Evolutionary conservation across 257 asterid species (phyloP).

Genomic region (Solanum piurae): DNA sequence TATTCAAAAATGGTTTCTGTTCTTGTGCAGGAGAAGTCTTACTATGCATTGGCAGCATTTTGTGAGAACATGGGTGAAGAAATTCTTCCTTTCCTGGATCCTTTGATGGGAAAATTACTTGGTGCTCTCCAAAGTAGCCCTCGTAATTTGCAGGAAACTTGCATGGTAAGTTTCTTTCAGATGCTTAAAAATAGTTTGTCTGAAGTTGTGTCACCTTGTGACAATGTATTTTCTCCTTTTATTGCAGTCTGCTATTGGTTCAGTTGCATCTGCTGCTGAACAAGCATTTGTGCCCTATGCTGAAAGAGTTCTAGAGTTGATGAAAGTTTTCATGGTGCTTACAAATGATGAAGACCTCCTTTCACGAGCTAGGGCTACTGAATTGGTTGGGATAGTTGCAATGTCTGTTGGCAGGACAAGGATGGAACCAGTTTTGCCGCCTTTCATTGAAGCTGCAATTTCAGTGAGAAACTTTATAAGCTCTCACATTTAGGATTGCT

Average conservation of each 20-base stretch:
- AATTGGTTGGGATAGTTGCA: constrained; percentile 90
- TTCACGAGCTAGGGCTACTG: constrained; percentile 97
- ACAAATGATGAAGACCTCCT: constrained; percentile 94
- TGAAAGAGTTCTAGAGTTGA: constrained; percentile 90
- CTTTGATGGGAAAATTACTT: constrained; percentile 80
- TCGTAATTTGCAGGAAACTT: constrained; percentile 90
- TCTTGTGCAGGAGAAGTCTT: constrained; percentile 78
- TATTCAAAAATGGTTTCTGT: neutral
- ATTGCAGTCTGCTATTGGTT: constrained; percentile 93
- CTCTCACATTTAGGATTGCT: neutral
- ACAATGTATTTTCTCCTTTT: constrained; percentile 8
- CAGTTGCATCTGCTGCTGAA: constrained; percentile 98
- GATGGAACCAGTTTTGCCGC: constrained; percentile 86
- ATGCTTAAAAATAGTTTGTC: neutral
- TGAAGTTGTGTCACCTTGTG: constrained; percentile 6
- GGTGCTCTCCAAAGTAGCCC: constrained; percentile 74
- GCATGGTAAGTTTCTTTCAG: constrained; percentile 55
- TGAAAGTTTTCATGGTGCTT: constrained; percentile 90
- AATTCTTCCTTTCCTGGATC: constrained; percentile 87
- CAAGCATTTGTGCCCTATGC: constrained; percentile 89
- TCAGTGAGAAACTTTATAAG: constrained; percentile 37
- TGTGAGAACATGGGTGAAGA: constrained; percentile 99
- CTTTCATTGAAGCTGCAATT: constrained; percentile 90
- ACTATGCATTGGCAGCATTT: constrained; percentile 97
- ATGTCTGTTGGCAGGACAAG: constrained; percentile 88